These are phyloP conservation scores for Cladosporium sp. DNA, from an alignment of 2,329 filamentous ascomycete genomes.

Conservation along the genomic window DNA sequence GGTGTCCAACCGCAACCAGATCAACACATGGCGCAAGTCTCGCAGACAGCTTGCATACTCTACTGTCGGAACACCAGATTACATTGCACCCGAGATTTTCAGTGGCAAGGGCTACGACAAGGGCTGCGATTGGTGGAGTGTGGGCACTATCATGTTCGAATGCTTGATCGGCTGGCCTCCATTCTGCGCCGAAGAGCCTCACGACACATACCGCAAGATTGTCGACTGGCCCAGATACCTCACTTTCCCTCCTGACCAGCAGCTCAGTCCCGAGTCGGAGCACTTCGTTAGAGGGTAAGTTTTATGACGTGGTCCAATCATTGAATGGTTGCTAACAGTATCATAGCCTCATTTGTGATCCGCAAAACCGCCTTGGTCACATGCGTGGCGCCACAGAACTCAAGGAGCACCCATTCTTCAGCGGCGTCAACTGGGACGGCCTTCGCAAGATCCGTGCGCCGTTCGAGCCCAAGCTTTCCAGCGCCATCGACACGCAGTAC, in stretches of 20 bases:
- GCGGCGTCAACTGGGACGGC: constrained; percentile 91
- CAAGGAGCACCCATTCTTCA: constrained; percentile 94
- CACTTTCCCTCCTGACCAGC: constrained; percentile 95
- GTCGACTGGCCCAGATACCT: constrained; percentile 96
- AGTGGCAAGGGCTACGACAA: constrained; percentile 94
- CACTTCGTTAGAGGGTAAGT: constrained; percentile 85
- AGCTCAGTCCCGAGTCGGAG: constrained; percentile 84
- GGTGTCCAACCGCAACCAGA: constrained; percentile 94
- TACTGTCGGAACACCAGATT: constrained; percentile 95
- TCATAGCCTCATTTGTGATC: constrained; percentile 84
- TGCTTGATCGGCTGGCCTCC: constrained; percentile 98
- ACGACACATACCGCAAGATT: constrained; percentile 98
- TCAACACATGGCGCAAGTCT: constrained; percentile 98
- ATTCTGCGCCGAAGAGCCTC: constrained; percentile 96
- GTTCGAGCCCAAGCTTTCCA: constrained; percentile 90
- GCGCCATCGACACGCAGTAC: constrained; percentile 94
- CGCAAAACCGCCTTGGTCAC: constrained; percentile 86
- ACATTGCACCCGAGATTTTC: constrained; percentile 98
- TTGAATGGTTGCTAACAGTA: constrained; percentile 1
- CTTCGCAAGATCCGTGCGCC: constrained; percentile 90
- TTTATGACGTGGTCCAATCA: constrained; percentile 26
- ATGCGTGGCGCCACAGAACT: constrained; percentile 83
- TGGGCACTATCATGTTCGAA: constrained; percentile 99
- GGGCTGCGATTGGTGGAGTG: constrained; percentile 98
- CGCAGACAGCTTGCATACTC: constrained; percentile 96